Evolutionary conservation across 2,329 filamentous ascomycete genomes (phyloP).

Genomic region (Zymoseptoria pseudotritici): DNA sequence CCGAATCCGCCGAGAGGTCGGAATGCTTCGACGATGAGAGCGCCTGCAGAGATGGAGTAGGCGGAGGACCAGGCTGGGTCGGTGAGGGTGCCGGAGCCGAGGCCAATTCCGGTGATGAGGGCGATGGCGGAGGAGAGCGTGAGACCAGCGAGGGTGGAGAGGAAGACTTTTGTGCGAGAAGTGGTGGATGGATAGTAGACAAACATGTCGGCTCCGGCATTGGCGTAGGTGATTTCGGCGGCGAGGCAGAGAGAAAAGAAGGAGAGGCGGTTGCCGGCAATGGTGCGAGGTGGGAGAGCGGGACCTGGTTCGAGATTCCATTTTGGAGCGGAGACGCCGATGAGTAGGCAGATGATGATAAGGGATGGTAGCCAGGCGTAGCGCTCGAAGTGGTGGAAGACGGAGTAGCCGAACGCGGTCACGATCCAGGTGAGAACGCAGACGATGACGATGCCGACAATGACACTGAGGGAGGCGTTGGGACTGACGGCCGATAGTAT

Average conservation of each 20-base stretch:
- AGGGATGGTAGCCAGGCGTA: slow-evolving; percentile 60
- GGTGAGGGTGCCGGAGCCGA: slow-evolving; percentile 50
- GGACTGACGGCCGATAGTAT: slow-evolving; percentile 59
- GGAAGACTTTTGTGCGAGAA: slow-evolving; percentile 47
- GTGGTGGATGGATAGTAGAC: slow-evolving; percentile 56
- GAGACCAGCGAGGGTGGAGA: slow-evolving; percentile 51
- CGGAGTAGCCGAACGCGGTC: slow-evolving; percentile 59
- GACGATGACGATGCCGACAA: slow-evolving; percentile 60
- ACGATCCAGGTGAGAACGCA: slow-evolving; percentile 56
- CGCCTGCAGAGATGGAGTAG: slow-evolving; percentile 53
- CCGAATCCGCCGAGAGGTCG: slow-evolving; percentile 54
- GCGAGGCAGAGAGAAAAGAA: slow-evolving; percentile 65
- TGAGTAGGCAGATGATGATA: slow-evolving; percentile 53
- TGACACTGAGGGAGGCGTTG: slow-evolving; percentile 52
- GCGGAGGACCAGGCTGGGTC: slow-evolving; percentile 50
- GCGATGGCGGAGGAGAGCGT: slow-evolving; percentile 53
- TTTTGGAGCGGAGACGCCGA: slow-evolving; percentile 52
- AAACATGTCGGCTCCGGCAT: slow-evolving; percentile 59
- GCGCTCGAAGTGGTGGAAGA: slow-evolving; percentile 63
- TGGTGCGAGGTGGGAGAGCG: slow-evolving; percentile 42
- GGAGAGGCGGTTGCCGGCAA: slow-evolving; percentile 53
- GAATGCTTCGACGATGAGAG: slow-evolving; percentile 57
- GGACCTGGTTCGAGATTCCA: slow-evolving; percentile 48
- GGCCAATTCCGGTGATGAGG: slow-evolving; percentile 54
- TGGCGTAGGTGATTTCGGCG: slow-evolving; percentile 56